Percentiles rank a stretch among this genome's conserved stretches.
Conservation (phyloP, 495 filamentous ascomycete species). For the Neurospora cerealis region DNA sequence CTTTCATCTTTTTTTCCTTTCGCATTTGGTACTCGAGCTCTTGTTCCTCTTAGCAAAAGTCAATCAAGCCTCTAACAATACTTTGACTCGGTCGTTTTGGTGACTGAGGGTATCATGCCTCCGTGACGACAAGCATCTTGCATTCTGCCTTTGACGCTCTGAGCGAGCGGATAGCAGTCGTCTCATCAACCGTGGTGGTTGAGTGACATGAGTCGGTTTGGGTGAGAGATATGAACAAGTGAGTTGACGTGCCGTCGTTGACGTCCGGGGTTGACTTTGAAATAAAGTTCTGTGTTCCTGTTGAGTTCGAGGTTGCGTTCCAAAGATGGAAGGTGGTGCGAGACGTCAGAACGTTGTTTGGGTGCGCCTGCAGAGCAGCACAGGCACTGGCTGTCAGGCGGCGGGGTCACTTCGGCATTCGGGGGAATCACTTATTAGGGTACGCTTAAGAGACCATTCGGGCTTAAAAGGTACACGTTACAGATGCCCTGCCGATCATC, state of each 20-base stretch:
- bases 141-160: background rate
- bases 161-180: background rate
- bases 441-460: too few species aligned
- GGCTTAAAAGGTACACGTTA: background rate
- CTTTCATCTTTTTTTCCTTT: conserved; percentile 5
- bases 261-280: background rate
- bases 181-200: background rate
- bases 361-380: background rate
- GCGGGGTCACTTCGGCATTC: background rate
- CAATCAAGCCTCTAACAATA: conserved; percentile 23
- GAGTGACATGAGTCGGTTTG: background rate
- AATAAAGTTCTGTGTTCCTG: background rate
- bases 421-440: background rate
- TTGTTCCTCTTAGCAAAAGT: conserved; percentile 14
- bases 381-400: background rate
- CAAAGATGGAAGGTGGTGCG: background rate
- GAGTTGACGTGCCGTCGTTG: background rate
- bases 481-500: background rate
- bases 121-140: background rate
- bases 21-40: background rate
- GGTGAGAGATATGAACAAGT: background rate
- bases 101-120: background rate
- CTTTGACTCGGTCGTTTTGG: background rate
- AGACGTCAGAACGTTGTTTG: background rate
- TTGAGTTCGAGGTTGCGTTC: background rate